Conservation (phyloP, 2,329 filamentous ascomycete species). For the Colletotrichum nymphaeae region DNA sequence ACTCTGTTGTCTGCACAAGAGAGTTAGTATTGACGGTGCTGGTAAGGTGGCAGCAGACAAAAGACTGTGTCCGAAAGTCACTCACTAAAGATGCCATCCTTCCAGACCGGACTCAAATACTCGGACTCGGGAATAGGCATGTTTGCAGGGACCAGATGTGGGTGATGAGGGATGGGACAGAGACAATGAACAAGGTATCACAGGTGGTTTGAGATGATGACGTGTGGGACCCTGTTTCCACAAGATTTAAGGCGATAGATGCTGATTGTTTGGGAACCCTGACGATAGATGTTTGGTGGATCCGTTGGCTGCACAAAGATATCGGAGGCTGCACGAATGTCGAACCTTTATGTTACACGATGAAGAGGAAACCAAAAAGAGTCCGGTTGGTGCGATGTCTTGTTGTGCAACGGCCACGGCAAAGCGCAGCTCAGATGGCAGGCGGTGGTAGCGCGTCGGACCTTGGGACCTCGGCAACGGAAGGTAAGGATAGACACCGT, state of each 20-base stretch:
- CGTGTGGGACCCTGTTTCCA: constrained; percentile 7
- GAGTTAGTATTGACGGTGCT: constrained; percentile 27
- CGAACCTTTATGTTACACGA: constrained; percentile 1
- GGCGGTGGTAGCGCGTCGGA: constrained; percentile 16
- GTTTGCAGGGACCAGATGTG: not conserved
- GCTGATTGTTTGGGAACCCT: not conserved
- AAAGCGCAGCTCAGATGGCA: constrained; percentile 13
- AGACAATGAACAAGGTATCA: constrained; percentile 2
- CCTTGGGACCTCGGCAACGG: constrained; percentile 34
- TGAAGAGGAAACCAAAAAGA: not conserved
- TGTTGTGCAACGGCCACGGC: constrained; percentile 7
- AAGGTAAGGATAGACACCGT: not conserved
- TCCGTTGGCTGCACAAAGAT: constrained; percentile 1
- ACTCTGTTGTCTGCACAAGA: constrained; percentile 78
- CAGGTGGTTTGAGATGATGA: not conserved
- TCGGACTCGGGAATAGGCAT: constrained; percentile 80
- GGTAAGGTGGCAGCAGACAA: not conserved
- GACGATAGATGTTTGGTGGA: not conserved
- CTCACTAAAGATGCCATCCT: constrained; percentile 86
- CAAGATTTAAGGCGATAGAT: not conserved
- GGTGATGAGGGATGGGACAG: not conserved
- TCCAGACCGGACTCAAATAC: constrained; percentile 87
- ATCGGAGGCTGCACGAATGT: not conserved
- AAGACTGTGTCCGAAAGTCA: not conserved
- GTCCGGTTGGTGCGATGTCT: constrained; percentile 2